Evolutionary conservation across 2,329 filamentous ascomycete species (phyloP), one percentile per base, ranked within the genome.

Genomic region (Bipolaris sorokiniana): DNA sequence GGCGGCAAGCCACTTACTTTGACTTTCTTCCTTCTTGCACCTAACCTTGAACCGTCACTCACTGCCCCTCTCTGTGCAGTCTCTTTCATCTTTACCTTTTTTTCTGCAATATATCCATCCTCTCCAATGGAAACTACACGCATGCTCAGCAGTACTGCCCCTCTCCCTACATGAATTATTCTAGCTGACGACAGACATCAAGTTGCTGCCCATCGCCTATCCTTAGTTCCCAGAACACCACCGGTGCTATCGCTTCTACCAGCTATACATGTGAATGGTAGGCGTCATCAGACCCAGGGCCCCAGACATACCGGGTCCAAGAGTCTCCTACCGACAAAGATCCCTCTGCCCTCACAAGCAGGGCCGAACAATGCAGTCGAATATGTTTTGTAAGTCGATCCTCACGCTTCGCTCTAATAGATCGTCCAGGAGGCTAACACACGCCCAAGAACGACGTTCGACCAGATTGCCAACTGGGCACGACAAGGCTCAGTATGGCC

Each of bases 401-500:
- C 36, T 16, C 36, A 38, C 36, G 7, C 36, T 10, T 16, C 7
- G n/a, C 36, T 38, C 15, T 1, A 38, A 9, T 16, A 2, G 1
- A 38, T 16, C n/a, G 3, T 7, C 36, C 15, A 38, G n/a, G 16
- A 38, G 36, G n/a, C 36, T 38, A 7, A 38, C 36, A 38, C 15
- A 10, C 26, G 13, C 16, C 13, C 15, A 38, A 38, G 36, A 9
- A 38, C 36, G 1, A 38, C 36, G 10, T 38, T 38, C 10, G 36
- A 38, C 11, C 6, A 16, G 3, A 18, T 38, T 16, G 40, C 20
- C 80, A 95, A 94, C 81, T 96, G 92, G 92, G 89, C 87, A 38
- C 88, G 91, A 54, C 90, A 95, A 79, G 86, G 88, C 56, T 96
- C 92, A 16, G 83, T 96, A 53, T 96, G 91, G 91, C 92, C 92